A percentile compares a stretch with the other conserved stretches of the same genome.
These are phyloP conservation scores for Debaryomyces sp. DNA, from an alignment of 1,139 yeast genomes.

Conservation along the genomic window DNA sequence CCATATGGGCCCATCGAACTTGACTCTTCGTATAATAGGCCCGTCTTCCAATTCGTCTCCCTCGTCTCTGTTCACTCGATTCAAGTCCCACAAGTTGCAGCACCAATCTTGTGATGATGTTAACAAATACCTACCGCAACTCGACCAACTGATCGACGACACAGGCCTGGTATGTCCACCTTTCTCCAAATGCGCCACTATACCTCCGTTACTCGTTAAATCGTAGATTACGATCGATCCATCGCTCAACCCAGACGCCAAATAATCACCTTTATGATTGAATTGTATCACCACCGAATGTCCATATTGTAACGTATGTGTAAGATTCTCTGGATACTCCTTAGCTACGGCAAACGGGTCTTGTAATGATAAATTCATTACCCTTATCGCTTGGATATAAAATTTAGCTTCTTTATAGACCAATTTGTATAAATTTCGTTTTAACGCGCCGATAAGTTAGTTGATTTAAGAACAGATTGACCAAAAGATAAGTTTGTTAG, in stretches of 20 bases:
- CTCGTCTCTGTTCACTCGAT: constrained; percentile 26
- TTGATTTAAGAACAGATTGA: neutral
- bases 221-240: constrained; percentile 84
- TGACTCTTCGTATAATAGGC: constrained; percentile 45
- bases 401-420: neutral
- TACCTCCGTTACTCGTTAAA: constrained; percentile 56
- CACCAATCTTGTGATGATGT: constrained; percentile 85
- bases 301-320: constrained; percentile 65
- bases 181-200: constrained; percentile 53
- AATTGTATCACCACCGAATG: constrained; percentile 77
- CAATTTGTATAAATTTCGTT: neutral
- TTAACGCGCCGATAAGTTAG: constrained; percentile 1
- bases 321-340: constrained; percentile 85
- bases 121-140: constrained; percentile 68
- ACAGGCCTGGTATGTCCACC: constrained; percentile 73
- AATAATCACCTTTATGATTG: constrained; percentile 79
- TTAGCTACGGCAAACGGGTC: constrained; percentile 94
- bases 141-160: constrained; percentile 79
- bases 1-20: constrained; percentile 76
- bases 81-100: constrained; percentile 79
- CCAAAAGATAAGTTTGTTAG: neutral
- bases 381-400: neutral
- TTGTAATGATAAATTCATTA: constrained; percentile 80
- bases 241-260: constrained; percentile 82
- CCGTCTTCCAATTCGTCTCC: constrained; percentile 26